A percentile compares a stretch with the other conserved stretches of the same genome.
Conservation (phyloP, 352 stramenopile species). For the Pythium dissotocum region DNA sequence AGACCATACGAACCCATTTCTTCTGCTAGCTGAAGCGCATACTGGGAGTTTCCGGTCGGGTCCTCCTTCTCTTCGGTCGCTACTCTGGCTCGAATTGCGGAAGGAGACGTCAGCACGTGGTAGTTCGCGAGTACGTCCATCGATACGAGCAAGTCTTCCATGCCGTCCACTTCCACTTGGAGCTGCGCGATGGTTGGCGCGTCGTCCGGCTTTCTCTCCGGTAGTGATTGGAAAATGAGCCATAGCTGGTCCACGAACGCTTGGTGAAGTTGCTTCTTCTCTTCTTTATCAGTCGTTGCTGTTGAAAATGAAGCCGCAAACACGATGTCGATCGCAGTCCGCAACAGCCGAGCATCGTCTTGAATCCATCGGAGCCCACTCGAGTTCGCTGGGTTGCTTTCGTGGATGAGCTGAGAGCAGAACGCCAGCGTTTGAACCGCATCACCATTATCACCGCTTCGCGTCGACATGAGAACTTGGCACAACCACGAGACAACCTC, state of each 20-base stretch:
- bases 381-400: constrained; percentile 59
- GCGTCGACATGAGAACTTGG: constrained; percentile 27
- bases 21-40: constrained; percentile 39
- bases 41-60: constrained; percentile 4
- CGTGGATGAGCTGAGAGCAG: constrained; percentile 56
- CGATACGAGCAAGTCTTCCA: constrained; percentile 71
- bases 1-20: constrained; percentile 55
- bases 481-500: constrained; percentile 54
- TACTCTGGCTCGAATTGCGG: constrained; percentile 26
- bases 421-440: constrained; percentile 34
- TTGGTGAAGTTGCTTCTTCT: constrained; percentile 16
- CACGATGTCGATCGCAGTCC: constrained; percentile 58
- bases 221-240: constrained; percentile 73
- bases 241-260: constrained; percentile 61
- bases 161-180: constrained; percentile 69
- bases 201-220: constrained; percentile 63
- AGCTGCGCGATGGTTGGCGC: constrained; percentile 49
- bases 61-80: background rate
- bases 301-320: constrained; percentile 30
- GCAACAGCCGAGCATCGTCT: constrained; percentile 46
- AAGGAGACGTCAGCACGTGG: constrained; percentile 37
- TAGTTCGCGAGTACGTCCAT: constrained; percentile 75
- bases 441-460: background rate
- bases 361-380: constrained; percentile 59
- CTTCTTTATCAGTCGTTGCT: background rate